These are phyloP conservation scores for Sherardia arvensis DNA, from an alignment of 257 asterid genomes.

Conservation along the genomic window DNA sequence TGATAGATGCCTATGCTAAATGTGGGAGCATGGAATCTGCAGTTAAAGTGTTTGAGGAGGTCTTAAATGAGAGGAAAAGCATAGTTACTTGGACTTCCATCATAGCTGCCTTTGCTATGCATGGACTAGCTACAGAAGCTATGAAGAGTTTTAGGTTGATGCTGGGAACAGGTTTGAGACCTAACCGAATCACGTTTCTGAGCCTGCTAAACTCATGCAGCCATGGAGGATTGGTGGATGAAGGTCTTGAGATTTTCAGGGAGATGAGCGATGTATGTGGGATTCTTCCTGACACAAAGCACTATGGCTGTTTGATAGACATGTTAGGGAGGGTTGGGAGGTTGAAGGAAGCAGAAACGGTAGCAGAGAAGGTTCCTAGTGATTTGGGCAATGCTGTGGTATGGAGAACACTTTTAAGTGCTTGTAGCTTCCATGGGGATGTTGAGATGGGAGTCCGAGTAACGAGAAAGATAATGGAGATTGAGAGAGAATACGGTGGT, in stretches of 20 bases:
- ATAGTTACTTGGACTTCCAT: constrained; percentile 1
- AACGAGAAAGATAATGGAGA: constrained; percentile 38
- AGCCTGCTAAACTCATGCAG: neutral
- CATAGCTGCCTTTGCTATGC: neutral
- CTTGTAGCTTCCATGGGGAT: constrained; percentile 21
- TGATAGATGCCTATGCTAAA: constrained; percentile 61
- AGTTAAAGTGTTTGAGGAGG: neutral
- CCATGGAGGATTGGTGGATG: neutral
- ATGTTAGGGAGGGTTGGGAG: constrained; percentile 83
- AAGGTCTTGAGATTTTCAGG: constrained; percentile 4
- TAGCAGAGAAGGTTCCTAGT: constrained; percentile 40
- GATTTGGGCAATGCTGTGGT: constrained; percentile 37
- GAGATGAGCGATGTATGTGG: neutral
- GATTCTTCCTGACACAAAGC: neutral
- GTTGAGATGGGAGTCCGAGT: constrained; percentile 62
- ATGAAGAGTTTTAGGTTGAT: neutral
- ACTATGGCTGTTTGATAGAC: constrained; percentile 32
- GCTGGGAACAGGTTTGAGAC: constrained; percentile 1
- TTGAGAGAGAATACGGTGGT: constrained; percentile 58
- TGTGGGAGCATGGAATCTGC: constrained; percentile 52
- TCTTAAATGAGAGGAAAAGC: neutral
- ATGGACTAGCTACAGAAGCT: neutral
- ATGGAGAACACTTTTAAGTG: constrained; percentile 76
- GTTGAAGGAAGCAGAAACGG: constrained; percentile 65
- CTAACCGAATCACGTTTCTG: neutral